Evolutionary conservation across 768 basidiomycete species (phyloP).

Genomic region (Mycena alexandri): DNA sequence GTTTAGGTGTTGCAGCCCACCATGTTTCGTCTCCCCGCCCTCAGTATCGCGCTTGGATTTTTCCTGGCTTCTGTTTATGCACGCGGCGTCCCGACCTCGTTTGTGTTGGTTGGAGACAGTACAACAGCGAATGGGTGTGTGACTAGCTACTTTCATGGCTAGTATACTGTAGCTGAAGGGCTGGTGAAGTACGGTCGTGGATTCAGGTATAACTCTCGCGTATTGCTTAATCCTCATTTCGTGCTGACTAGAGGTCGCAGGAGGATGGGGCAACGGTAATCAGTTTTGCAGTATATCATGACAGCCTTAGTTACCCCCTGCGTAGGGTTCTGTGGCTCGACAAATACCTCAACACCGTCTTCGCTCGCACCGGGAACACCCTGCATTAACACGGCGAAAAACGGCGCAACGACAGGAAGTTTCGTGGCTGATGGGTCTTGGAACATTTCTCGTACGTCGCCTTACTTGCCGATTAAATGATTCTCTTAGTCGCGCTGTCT

Average conservation of each 20-base stretch:
- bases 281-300: neutral
- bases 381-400: slow-evolving; percentile 56
- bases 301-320: neutral
- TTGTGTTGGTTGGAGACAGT: slow-evolving; percentile 56
- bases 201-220: slow-evolving; percentile 1
- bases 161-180: neutral
- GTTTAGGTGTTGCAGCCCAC: neutral
- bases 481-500: neutral
- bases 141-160: neutral
- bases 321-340: slow-evolving; percentile 53
- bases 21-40: slow-evolving; percentile 22
- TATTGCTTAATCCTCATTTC: neutral
- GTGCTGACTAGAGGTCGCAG: slow-evolving; percentile 17
- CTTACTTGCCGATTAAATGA: neutral
- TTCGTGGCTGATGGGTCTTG: slow-evolving; percentile 55
- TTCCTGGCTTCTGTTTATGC: slow-evolving; percentile 18
- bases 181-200: neutral
- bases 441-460: slow-evolving; percentile 44
- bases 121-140: slow-evolving; percentile 55
- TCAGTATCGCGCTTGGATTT: slow-evolving; percentile 20
- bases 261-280: slow-evolving; percentile 53
- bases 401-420: slow-evolving; percentile 57
- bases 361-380: slow-evolving; percentile 48
- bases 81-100: slow-evolving; percentile 44
- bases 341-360: slow-evolving; percentile 46